Conservation (phyloP, 371 early-diverging fungal species). For the Apophysomyces variabilis region DNA sequence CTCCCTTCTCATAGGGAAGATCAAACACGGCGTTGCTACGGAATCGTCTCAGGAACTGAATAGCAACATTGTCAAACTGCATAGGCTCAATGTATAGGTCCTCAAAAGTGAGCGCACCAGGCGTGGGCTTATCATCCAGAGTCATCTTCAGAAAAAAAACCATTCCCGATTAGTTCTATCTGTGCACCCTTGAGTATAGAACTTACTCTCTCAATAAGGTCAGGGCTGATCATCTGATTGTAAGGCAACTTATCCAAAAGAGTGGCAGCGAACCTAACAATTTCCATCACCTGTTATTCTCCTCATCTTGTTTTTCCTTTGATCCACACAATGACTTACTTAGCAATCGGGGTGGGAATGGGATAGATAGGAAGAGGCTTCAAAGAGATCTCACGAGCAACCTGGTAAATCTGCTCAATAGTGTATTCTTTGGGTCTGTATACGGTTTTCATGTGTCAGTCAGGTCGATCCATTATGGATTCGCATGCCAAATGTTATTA, state of each 20-base stretch:
- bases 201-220: conserved; percentile 56
- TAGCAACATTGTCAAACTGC: conserved; percentile 76
- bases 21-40: conserved; percentile 72
- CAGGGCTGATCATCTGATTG: conserved; percentile 55
- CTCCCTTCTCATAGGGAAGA: conserved; percentile 66
- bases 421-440: conserved; percentile 70
- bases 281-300: background rate
- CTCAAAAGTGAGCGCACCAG: conserved; percentile 79
- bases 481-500: conserved; percentile 18
- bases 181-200: background rate
- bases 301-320: background rate
- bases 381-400: conserved; percentile 77
- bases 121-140: conserved; percentile 75
- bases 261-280: conserved; percentile 39
- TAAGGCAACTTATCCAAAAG: conserved; percentile 52
- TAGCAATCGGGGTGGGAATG: conserved; percentile 75
- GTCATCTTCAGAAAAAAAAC: conserved; percentile 52
- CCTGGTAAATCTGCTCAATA: conserved; percentile 70
- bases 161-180: background rate
- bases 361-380: conserved; percentile 64
- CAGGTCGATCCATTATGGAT: no score
- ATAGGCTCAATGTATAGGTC: conserved; percentile 86
- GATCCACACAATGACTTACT: conserved; percentile 37
- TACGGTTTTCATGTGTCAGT: no score
- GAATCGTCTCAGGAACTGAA: conserved; percentile 84